Conservation (phyloP, 1,139 yeast species). For the Hemisphaericaspora xylanilytica region DNA sequence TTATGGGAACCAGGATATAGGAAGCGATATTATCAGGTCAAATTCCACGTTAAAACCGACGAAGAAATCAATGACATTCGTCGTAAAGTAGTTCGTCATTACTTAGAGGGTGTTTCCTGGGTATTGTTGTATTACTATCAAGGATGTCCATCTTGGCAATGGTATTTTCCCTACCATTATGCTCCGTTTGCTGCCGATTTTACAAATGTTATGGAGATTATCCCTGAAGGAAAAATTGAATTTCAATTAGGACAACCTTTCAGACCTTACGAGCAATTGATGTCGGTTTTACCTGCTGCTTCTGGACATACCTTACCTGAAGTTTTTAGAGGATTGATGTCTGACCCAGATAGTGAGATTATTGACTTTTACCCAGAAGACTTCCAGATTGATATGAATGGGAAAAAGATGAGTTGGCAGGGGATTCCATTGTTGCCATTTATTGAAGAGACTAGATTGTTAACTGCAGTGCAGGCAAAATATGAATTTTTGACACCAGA, state of each 20-base stretch:
- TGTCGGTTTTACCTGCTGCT: slow-evolving; percentile 97
- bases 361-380: slow-evolving; percentile 90
- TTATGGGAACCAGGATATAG: slow-evolving; percentile 88
- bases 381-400: slow-evolving; percentile 91
- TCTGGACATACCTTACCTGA: slow-evolving; percentile 90
- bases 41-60: slow-evolving; percentile 58
- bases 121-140: slow-evolving; percentile 89
- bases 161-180: slow-evolving; percentile 97
- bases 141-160: slow-evolving; percentile 98
- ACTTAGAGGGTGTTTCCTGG: slow-evolving; percentile 96
- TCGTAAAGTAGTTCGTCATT: slow-evolving; percentile 63
- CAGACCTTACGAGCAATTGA: slow-evolving; percentile 90
- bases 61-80: slow-evolving; percentile 58
- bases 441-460: slow-evolving; percentile 76
- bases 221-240: slow-evolving; percentile 53
- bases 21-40: slow-evolving; percentile 73
- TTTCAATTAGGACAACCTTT: slow-evolving; percentile 80
- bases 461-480: slow-evolving; percentile 62
- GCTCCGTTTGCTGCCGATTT: slow-evolving; percentile 97
- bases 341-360: slow-evolving; percentile 74
- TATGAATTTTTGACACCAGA: slow-evolving; percentile 63
- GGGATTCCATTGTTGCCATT: slow-evolving; percentile 90
- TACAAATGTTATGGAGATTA: slow-evolving; percentile 44
- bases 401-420: slow-evolving; percentile 93
- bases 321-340: slow-evolving; percentile 81